Evolutionary conservation across 2,329 filamentous ascomycete genomes (phyloP).

Genomic region (Penicillium sp.): DNA sequence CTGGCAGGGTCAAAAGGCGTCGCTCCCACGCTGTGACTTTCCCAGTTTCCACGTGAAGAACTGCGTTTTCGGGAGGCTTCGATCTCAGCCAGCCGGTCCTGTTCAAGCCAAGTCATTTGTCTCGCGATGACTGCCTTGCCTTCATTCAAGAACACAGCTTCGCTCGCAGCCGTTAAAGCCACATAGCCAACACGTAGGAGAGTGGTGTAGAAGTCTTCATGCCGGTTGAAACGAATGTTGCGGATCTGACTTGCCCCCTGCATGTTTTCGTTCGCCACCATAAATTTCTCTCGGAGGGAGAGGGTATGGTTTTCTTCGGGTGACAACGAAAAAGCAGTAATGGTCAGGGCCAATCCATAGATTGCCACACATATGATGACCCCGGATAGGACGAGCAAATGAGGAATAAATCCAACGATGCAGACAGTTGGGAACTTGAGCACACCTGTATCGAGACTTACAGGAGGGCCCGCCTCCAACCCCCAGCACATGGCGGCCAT

Average conservation of each 20-base stretch:
- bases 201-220: constrained; percentile 95
- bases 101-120: constrained; percentile 85
- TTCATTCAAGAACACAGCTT: constrained; percentile 94
- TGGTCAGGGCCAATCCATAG: constrained; percentile 71
- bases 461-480: constrained; percentile 52
- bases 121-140: constrained; percentile 72
- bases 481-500: constrained; percentile 84
- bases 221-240: constrained; percentile 74
- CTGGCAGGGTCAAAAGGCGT: constrained; percentile 34
- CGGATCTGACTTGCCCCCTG: constrained; percentile 87
- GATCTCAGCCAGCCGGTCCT: constrained; percentile 76
- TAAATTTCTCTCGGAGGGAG: constrained; percentile 61
- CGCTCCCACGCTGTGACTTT: constrained; percentile 11
- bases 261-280: constrained; percentile 78
- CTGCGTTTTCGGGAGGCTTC: constrained; percentile 50
- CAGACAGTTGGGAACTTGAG: constrained; percentile 90
- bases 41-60: constrained; percentile 17
- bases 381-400: constrained; percentile 79
- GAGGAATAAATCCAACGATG: constrained; percentile 91
- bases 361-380: constrained; percentile 75
- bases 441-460: constrained; percentile 57
- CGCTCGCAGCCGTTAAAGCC: constrained; percentile 86
- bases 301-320: constrained; percentile 46
- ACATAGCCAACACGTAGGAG: constrained; percentile 83
- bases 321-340: constrained; percentile 70